These are phyloP conservation scores for Helotiales sp. DNA, from an alignment of 2,329 filamentous ascomycete species.

Conservation along the genomic window DNA sequence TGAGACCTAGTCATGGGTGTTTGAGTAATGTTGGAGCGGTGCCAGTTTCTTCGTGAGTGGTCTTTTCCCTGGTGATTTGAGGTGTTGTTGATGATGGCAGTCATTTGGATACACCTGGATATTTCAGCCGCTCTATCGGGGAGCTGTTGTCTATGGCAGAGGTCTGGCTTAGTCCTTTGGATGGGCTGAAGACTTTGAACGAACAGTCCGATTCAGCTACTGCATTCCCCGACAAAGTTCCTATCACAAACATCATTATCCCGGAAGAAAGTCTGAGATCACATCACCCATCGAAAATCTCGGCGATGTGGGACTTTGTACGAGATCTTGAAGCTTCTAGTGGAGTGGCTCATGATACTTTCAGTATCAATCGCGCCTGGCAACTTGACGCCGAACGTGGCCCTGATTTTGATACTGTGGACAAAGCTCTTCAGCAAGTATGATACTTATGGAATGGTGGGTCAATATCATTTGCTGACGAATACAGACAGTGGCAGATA, in stretches of 20 bases:
- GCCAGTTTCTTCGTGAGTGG: conserved; percentile 14
- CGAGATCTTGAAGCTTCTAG: not conserved
- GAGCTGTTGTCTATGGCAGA: conserved; percentile 3
- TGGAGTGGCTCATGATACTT: not conserved
- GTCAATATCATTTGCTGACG: not conserved
- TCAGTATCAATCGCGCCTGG: conserved; percentile 2
- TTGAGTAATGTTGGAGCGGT: conserved; percentile 15
- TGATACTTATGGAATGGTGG: not conserved
- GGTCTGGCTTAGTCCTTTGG: conserved; percentile 5
- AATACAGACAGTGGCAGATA: conserved; percentile 17
- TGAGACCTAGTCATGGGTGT: conserved; percentile 17
- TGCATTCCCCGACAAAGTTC: not conserved
- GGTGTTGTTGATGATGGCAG: conserved; percentile 3
- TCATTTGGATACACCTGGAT: conserved; percentile 21
- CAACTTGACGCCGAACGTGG: not conserved
- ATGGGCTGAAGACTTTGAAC: too few relatives aligned
- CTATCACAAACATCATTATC: not conserved
- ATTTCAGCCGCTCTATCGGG: conserved; percentile 20
- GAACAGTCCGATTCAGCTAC: not conserved
- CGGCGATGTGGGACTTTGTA: not conserved
- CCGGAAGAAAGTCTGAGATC: not conserved
- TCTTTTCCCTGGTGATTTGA: too few relatives aligned
- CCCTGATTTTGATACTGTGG: not conserved
- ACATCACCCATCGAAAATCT: not conserved
- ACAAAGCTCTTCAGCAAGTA: conserved; percentile 8